These are phyloP conservation scores for Obelidium mucronatum DNA, from an alignment of 192 early-diverging fungal species.

Conservation along the genomic window DNA sequence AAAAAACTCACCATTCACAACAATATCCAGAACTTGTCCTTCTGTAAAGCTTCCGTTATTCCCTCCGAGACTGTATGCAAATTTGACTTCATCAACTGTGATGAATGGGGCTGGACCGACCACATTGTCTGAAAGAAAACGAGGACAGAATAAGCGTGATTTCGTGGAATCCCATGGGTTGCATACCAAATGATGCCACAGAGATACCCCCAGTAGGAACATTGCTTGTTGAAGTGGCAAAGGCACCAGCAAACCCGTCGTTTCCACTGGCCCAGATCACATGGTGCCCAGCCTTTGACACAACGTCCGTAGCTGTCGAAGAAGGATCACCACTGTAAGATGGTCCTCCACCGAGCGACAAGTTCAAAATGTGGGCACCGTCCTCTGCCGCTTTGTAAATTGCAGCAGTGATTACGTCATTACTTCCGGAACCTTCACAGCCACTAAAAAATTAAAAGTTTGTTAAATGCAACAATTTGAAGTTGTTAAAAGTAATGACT, in stretches of 20 bases:
- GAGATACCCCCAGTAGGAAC: not conserved
- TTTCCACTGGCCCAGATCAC: slow-evolving; percentile 80
- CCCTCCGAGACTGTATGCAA: not conserved
- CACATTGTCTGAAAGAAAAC: too few relatives aligned
- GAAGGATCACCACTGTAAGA: slow-evolving; percentile 68
- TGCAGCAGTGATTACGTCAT: slow-evolving; percentile 80
- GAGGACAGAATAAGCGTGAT: too few relatives aligned
- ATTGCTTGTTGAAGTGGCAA: not conserved
- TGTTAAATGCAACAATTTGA: not conserved
- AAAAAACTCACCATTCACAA: slow-evolving; percentile 20
- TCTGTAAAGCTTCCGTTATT: not conserved
- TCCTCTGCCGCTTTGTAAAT: slow-evolving; percentile 75
- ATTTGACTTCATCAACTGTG: not conserved
- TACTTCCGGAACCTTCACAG: slow-evolving; percentile 63
- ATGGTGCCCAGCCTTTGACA: slow-evolving; percentile 46
- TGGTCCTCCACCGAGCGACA: slow-evolving; percentile 77
- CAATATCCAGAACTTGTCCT: slow-evolving; percentile 12
- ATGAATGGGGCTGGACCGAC: not conserved
- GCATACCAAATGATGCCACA: not conserved
- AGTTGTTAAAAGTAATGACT: not conserved
- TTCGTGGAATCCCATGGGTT: too few relatives aligned
- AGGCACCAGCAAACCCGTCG: slow-evolving; percentile 68
- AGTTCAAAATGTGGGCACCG: slow-evolving; percentile 82
- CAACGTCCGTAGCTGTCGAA: slow-evolving; percentile 58
- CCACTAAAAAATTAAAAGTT: slow-evolving; percentile 56